Evolutionary conservation across 2,329 filamentous ascomycete genomes (phyloP), one percentile per base, ranked within the genome.

Genomic region (Capronia coronata): DNA sequence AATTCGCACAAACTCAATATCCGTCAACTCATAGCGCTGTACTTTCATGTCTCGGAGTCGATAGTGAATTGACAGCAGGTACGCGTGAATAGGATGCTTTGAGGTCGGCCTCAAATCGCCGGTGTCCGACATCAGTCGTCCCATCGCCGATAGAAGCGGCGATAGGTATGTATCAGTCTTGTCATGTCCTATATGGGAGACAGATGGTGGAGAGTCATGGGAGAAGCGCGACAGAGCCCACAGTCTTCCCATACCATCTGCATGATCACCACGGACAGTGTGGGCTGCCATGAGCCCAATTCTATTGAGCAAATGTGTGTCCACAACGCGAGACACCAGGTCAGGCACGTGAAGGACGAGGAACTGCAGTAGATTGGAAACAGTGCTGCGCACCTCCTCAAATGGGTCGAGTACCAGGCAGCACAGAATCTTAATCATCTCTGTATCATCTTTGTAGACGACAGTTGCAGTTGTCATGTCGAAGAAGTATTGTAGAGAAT

Each of bases 361-460:
- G n/a, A 19, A 30, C 32, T 51, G 64, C 27, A 82, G 61, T 4
- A 77, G 65, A 11, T 65, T 63, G 11, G 75, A 66, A 6, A 79
- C 69, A 1, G 67, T 69, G 40, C 70, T 80, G 58, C 91, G 78
- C 3, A 97, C 86, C 65, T 98, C 93, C 49, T 97, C 93, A 62
- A 94, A 98, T 0, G 91, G 87, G 61, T 98, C 87, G 63, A 94
- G 74, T 6, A 94, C 68, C 18, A 95, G 77, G 64, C 95, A 88
- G 11, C 90, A 71, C 5, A 97, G 71, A 3, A 82, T 72, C 41
- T 84, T 47, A 18, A 51, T 22, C 14, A 70, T 84, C 44, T 2
- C 57, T 56, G 1, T 41, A 9, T 43, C 64, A 25, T 43, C 27
- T 45, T 30, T 7, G 16, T 48, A 49, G 7, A 49, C 39, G 67